A percentile compares a stretch with the other conserved stretches of the same genome.
Conservation (phyloP, 345 rosid genomes). For the Arabis hirsuta region DNA sequence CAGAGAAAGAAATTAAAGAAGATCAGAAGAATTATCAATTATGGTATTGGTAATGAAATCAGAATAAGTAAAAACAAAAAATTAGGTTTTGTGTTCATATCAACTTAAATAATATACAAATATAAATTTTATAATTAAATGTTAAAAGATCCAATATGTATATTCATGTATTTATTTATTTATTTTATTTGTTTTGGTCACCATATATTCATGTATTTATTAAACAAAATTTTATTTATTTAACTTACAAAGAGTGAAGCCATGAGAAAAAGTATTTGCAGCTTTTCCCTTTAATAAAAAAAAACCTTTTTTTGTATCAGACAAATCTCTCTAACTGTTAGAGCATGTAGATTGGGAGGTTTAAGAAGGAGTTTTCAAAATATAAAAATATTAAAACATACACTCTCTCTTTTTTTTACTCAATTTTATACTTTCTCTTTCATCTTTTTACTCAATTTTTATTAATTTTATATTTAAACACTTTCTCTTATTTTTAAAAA, state of each 20-base stretch:
- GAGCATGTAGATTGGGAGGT: too few relatives aligned
- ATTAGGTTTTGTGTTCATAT: neutral
- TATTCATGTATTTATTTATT: neutral
- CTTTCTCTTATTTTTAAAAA: too few relatives aligned
- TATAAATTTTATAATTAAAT: too few relatives aligned
- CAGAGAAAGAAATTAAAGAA: neutral
- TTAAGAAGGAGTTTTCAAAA: too few relatives aligned
- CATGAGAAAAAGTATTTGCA: constrained; percentile 31
- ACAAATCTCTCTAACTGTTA: constrained; percentile 7
- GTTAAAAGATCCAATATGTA: neutral
- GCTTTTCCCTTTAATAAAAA: constrained; percentile 24
- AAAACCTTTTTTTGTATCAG: constrained; percentile 16
- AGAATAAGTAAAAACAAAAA: neutral
- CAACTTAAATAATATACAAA: too few relatives aligned
- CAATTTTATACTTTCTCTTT: too few relatives aligned
- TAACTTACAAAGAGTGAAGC: constrained; percentile 20
- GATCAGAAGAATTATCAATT: neutral
- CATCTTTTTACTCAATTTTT: too few relatives aligned
- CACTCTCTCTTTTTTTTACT: too few relatives aligned
- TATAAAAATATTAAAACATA: too few relatives aligned
- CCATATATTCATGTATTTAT: too few relatives aligned
- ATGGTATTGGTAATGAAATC: neutral
- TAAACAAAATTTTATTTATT: neutral
- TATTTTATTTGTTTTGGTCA: too few relatives aligned
- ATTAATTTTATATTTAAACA: too few relatives aligned